Percentiles rank a stretch among this genome's conserved stretches.
Evolutionary conservation across 1,284 basidiomycete species (phyloP).

Genomic region (Ganoderma lingzhi): DNA sequence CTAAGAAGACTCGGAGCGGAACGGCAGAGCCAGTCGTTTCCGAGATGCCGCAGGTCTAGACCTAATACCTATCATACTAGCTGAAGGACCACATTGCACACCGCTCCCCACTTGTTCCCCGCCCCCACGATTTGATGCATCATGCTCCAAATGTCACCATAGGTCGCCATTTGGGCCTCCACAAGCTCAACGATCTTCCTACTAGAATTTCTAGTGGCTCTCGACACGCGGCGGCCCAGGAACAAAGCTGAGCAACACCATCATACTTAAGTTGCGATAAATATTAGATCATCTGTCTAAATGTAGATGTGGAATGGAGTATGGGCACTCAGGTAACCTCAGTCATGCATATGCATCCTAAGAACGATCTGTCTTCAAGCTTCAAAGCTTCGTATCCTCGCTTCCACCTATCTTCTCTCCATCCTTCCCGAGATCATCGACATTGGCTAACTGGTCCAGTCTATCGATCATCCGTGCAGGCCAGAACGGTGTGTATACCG

Average conservation of each 20-base stretch:
- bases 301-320: neutral
- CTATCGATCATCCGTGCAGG: conserved; percentile 60
- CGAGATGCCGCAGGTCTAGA: neutral
- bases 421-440: conserved; percentile 13
- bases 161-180: neutral
- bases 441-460: conserved; percentile 23
- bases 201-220: neutral
- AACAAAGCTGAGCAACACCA: neutral
- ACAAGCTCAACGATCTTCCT: neutral
- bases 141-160: neutral
- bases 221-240: neutral
- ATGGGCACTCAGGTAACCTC: neutral
- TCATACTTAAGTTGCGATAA: neutral
- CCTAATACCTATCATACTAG: neutral
- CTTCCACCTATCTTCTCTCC: conserved; percentile 9
- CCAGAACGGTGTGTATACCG: conserved; percentile 65
- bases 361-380: neutral
- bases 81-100: neutral
- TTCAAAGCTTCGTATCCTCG: conserved; percentile 16
- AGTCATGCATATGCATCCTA: neutral
- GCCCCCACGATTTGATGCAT: neutral
- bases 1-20: neutral
- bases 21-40: neutral
- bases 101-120: neutral
- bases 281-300: neutral